Evolutionary conservation across 1,139 yeast genomes (phyloP).

Genomic region (Spathaspora sp.): DNA sequence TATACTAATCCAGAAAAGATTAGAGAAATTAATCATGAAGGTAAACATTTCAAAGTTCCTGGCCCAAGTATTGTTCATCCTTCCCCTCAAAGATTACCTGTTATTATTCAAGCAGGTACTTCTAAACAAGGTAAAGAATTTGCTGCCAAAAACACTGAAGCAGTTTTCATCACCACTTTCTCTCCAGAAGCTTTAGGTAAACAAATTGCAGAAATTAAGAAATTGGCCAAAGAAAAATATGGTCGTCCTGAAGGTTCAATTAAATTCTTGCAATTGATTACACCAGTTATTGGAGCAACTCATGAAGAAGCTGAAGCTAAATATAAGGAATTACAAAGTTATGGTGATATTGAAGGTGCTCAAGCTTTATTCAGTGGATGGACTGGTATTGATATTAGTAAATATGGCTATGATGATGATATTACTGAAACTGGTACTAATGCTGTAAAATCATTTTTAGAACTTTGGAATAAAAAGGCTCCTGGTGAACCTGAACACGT

Average conservation of each 20-base stretch:
- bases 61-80: slow-evolving; percentile 46
- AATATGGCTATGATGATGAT: slow-evolving; percentile 30
- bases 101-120: slow-evolving; percentile 49
- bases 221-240: slow-evolving; percentile 28
- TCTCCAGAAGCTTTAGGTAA: slow-evolving; percentile 28
- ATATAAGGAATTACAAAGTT: slow-evolving; percentile 26
- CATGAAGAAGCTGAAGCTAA: slow-evolving; percentile 35
- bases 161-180: slow-evolving; percentile 35
- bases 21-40: slow-evolving; percentile 40
- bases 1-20: slow-evolving; percentile 40
- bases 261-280: slow-evolving; percentile 33
- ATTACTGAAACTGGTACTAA: slow-evolving; percentile 27
- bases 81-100: slow-evolving; percentile 45
- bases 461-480: slow-evolving; percentile 30
- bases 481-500: slow-evolving; percentile 26
- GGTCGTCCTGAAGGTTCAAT: slow-evolving; percentile 35
- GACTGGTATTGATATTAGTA: slow-evolving; percentile 36
- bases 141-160: slow-evolving; percentile 49
- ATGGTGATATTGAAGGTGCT: slow-evolving; percentile 41
- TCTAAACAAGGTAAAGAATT: slow-evolving; percentile 42
- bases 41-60: slow-evolving; percentile 42
- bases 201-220: slow-evolving; percentile 28
- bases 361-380: slow-evolving; percentile 38
- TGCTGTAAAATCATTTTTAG: slow-evolving; percentile 30
- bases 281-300: slow-evolving; percentile 35